Conservation (phyloP, 192 early-diverging fungal genomes). For the Rhizoclosmatium globosum region DNA sequence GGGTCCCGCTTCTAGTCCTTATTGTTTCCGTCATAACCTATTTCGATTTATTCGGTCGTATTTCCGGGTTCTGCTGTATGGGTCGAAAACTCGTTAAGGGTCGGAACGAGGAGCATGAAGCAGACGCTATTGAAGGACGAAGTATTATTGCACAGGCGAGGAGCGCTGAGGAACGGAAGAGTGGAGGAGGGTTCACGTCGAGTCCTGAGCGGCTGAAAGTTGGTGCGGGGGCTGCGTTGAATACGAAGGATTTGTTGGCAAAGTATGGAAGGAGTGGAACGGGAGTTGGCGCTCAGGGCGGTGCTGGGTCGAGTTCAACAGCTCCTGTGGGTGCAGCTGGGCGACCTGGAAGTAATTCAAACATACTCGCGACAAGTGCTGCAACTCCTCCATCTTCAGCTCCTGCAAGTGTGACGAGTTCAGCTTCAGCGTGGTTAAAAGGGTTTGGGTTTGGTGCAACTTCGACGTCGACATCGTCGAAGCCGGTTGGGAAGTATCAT, state of each 20-base stretch:
- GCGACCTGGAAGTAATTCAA: not conserved
- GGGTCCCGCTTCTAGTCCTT: constrained; percentile 87
- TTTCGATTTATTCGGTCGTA: constrained; percentile 85
- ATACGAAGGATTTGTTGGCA: constrained; percentile 45
- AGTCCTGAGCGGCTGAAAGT: constrained; percentile 7
- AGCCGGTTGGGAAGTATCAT: constrained; percentile 20
- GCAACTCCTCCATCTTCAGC: constrained; percentile 1
- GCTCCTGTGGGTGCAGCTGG: not conserved
- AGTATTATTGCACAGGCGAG: constrained; percentile 54
- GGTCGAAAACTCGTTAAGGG: constrained; percentile 50
- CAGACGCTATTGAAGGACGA: constrained; percentile 55
- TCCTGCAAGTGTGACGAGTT: not conserved
- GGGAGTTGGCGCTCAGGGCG: not conserved
- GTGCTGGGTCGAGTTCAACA: not conserved
- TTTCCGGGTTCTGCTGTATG: constrained; percentile 70
- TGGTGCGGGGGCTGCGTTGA: constrained; percentile 13
- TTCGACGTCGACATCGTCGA: not conserved
- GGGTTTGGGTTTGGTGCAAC: constrained; percentile 21
- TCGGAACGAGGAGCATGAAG: constrained; percentile 9
- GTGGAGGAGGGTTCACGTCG: not conserved
- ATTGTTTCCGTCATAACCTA: constrained; percentile 77
- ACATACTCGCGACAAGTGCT: not conserved
- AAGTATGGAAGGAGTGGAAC: constrained; percentile 32
- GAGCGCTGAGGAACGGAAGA: constrained; percentile 4
- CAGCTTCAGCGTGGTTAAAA: not conserved